Percentiles rank a stretch among this genome's conserved stretches.
Conservation (phyloP, 2,329 filamentous ascomycete genomes). For the Phaeosphaeriaceae sp. region DNA sequence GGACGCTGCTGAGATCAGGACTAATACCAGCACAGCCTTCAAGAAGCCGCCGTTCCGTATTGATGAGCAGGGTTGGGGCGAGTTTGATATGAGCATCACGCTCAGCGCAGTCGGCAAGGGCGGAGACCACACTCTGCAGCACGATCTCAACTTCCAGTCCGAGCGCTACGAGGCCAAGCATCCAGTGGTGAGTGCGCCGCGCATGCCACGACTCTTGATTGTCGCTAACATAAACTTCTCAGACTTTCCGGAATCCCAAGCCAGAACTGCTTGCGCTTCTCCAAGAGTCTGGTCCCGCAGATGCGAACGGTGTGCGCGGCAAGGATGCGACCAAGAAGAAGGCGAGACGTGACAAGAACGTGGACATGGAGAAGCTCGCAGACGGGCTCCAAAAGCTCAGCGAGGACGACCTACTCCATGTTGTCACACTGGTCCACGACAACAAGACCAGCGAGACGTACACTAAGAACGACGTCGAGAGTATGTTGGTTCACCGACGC, state of each 20-base stretch:
- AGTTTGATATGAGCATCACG: constrained; percentile 93
- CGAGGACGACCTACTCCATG: constrained; percentile 91
- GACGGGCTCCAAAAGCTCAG: constrained; percentile 86
- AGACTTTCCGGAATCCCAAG: constrained; percentile 91
- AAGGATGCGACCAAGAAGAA: constrained; percentile 80
- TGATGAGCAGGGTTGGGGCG: constrained; percentile 95
- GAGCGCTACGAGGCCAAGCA: constrained; percentile 85
- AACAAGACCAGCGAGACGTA: constrained; percentile 94
- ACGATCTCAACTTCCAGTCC: constrained; percentile 91
- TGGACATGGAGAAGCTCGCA: constrained; percentile 96
- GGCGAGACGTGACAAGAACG: constrained; percentile 69
- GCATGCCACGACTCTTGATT: not conserved
- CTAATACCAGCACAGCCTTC: constrained; percentile 57
- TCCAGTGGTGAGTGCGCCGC: constrained; percentile 63
- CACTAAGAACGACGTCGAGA: constrained; percentile 95
- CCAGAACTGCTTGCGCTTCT: constrained; percentile 80
- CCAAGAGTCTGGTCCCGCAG: constrained; percentile 81
- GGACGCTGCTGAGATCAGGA: not conserved
- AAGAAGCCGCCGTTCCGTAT: constrained; percentile 87
- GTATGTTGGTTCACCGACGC: constrained; percentile 60
- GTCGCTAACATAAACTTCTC: constrained; percentile 12
- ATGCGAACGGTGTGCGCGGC: constrained; percentile 66
- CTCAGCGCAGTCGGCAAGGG: constrained; percentile 85
- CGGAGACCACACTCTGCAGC: constrained; percentile 77
- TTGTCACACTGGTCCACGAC: constrained; percentile 98